phyloP scores from a whole-genome alignment of 1,284 basidiomycete genomes.

The Fomes fomentarius region DNA sequence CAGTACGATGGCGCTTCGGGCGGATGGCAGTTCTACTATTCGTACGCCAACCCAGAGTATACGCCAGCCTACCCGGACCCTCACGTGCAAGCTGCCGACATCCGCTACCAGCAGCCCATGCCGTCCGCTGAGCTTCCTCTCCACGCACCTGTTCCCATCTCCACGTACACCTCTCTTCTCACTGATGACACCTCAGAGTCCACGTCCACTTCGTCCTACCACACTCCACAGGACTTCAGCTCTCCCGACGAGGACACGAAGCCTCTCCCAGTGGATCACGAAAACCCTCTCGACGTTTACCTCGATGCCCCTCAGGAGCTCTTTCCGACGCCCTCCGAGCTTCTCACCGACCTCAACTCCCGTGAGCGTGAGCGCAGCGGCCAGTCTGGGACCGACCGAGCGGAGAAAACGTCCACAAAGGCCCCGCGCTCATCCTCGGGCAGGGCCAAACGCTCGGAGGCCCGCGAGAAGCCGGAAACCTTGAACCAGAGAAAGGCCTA shows the following conservation, averaged over 20 bases:
- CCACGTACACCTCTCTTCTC: conserved; percentile 30
- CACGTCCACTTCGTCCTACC: neutral
- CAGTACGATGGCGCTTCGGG: conserved; percentile 1
- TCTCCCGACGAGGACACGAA: neutral
- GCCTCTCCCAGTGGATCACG: conserved; percentile 5
- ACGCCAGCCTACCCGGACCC: neutral
- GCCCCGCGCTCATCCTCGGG: neutral
- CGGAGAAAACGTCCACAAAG: conserved; percentile 1
- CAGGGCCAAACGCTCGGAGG: conserved; percentile 6
- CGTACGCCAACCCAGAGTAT: conserved; percentile 19
- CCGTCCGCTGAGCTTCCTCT: conserved; percentile 18
- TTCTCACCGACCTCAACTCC: conserved; percentile 51
- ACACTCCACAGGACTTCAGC: neutral
- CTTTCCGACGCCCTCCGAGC: conserved; percentile 67
- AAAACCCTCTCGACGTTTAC: conserved; percentile 32
- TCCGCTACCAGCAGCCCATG: neutral
- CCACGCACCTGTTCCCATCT: conserved; percentile 32
- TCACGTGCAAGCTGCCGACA: neutral
- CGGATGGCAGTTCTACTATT: conserved; percentile 4
- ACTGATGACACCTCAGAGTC: conserved; percentile 5
- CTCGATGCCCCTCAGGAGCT: conserved; percentile 40
- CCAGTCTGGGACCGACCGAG: conserved; percentile 3
- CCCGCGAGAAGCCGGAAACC: conserved; percentile 35
- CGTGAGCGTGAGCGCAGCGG: conserved; percentile 25
- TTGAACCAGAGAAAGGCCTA: conserved; percentile 51